Percentiles rank a stretch among this genome's conserved stretches.
phyloP scores from a whole-genome alignment of 495 filamentous ascomycete species.

The Neurospora hispaniola region DNA sequence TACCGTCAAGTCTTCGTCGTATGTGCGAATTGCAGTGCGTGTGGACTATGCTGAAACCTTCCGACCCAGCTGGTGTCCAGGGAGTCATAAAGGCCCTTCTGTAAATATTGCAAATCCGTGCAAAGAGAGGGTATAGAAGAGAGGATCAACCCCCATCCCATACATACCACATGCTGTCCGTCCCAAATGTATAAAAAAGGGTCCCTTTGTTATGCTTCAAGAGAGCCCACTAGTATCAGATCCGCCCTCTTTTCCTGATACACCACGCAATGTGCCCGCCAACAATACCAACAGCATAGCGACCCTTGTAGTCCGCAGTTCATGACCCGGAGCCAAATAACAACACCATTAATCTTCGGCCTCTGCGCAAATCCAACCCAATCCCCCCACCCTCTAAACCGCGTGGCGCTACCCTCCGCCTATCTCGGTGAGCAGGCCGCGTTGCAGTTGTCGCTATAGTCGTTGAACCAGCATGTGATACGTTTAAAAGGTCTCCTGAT shows the following conservation, averaged over 20 bases:
- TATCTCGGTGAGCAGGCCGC: neutral
- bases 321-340: neutral
- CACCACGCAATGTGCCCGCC: neutral
- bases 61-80: neutral
- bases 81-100: neutral
- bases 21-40: neutral
- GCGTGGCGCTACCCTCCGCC: neutral
- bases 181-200: neutral
- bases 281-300: neutral
- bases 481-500: constrained; percentile 66
- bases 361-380: neutral
- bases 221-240: neutral
- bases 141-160: neutral
- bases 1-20: neutral
- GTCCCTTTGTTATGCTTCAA: neutral
- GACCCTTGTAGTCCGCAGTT: neutral
- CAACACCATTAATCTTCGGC: neutral
- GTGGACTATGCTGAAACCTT: neutral
- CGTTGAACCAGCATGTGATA: neutral
- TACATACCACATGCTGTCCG: neutral
- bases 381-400: neutral
- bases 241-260: neutral
- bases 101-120: neutral
- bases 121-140: neutral
- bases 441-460: neutral